phyloP scores from a whole-genome alignment of 352 stramenopile species.

The Globisporangium viniferum region DNA sequence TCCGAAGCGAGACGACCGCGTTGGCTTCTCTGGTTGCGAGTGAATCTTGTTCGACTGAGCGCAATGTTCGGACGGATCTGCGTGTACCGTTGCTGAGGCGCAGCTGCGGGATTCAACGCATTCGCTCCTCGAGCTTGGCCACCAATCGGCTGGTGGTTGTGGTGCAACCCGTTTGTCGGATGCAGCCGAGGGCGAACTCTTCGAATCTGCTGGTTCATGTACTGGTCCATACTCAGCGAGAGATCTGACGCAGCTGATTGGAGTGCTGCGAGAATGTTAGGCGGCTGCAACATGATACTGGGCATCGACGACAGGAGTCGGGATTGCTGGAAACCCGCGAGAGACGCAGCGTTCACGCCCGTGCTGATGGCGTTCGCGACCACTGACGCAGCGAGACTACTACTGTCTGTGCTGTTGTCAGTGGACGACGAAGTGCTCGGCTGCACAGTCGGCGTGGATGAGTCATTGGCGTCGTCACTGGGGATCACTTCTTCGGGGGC shows the following conservation, averaged over 20 bases:
- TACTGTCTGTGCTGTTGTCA: slow-evolving; percentile 6
- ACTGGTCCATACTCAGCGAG: slow-evolving; percentile 73
- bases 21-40: slow-evolving; percentile 68
- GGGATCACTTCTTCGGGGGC: slow-evolving; percentile 44
- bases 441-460: slow-evolving; percentile 42
- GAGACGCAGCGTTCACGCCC: slow-evolving; percentile 9
- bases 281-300: slow-evolving; percentile 32
- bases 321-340: slow-evolving; percentile 15
- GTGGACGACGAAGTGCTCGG: slow-evolving; percentile 19
- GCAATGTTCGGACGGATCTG: slow-evolving; percentile 86
- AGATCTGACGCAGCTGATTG: slow-evolving; percentile 58
- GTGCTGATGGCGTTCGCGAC: slow-evolving; percentile 12
- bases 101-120: slow-evolving; percentile 16
- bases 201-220: slow-evolving; percentile 82
- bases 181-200: slow-evolving; percentile 67
- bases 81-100: slow-evolving; percentile 62
- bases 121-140: slow-evolving; percentile 24
- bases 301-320: slow-evolving; percentile 18
- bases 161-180: slow-evolving; percentile 22
- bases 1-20: slow-evolving; percentile 69
- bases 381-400: slow-evolving; percentile 5
- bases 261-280: slow-evolving; percentile 60
- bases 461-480: slow-evolving; percentile 66
- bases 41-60: slow-evolving; percentile 74
- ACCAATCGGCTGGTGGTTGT: slow-evolving; percentile 22